Conservation (phyloP, 495 filamentous ascomycete genomes). For the Talaromyces thailandensis region DNA sequence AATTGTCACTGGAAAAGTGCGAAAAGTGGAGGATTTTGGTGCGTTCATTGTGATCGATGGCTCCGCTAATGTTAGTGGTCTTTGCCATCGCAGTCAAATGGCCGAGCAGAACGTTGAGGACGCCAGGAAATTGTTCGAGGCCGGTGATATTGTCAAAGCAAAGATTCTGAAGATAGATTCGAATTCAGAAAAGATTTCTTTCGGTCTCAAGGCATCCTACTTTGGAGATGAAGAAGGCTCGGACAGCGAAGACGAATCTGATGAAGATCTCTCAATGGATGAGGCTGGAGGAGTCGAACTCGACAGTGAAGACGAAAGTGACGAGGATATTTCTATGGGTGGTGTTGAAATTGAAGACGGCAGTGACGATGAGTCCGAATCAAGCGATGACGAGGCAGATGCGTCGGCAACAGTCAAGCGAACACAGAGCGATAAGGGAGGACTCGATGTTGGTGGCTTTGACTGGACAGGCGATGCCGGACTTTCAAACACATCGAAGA, state of each 20-base stretch:
- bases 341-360: slow-evolving; percentile 42
- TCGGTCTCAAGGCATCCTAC: slow-evolving; percentile 88
- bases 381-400: slow-evolving; percentile 28
- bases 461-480: slow-evolving; percentile 67
- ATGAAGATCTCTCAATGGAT: slow-evolving; percentile 16
- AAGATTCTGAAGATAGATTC: slow-evolving; percentile 70
- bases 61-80: slow-evolving; percentile 76
- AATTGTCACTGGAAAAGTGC: slow-evolving; percentile 76
- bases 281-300: slow-evolving; percentile 29
- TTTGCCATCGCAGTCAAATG: slow-evolving; percentile 88
- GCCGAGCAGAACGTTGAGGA: slow-evolving; percentile 70
- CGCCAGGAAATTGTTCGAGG: slow-evolving; percentile 73
- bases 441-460: slow-evolving; percentile 72
- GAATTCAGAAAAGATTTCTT: slow-evolving; percentile 65
- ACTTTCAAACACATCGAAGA: slow-evolving; percentile 3
- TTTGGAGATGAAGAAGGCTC: slow-evolving; percentile 57
- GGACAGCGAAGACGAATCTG: slow-evolving; percentile 39
- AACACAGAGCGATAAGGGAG: slow-evolving; percentile 25
- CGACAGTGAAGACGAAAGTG: slow-evolving; percentile 32
- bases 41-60: slow-evolving; percentile 86
- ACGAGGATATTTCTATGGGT: slow-evolving; percentile 37
- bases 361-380: slow-evolving; percentile 33
- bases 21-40: slow-evolving; percentile 89
- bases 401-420: slow-evolving; percentile 14
- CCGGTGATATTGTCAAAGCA: slow-evolving; percentile 86